Base-by-base conservation (phyloP, 2,329 filamentous ascomycete species). In the Pseudogymnoascus sp. region DNA sequence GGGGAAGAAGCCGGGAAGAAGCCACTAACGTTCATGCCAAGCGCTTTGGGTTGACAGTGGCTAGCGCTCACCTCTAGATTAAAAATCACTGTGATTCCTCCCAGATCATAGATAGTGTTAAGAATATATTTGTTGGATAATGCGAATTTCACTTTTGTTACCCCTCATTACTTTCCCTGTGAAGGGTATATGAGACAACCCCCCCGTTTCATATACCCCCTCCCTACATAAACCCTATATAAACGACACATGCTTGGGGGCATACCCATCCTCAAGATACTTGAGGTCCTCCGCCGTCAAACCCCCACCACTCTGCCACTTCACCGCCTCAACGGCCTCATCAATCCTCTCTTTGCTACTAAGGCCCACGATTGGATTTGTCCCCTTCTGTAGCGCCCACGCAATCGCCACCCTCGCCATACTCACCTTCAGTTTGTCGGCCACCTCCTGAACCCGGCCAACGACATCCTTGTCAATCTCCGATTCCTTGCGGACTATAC, bases 391-490 rank as follows among this genome's bases (percentile, higher is more conserved):
- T 64, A 82, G 64, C 11, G 76, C 74, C 84, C 85, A 87, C 4
- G 83, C 84, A 59, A 82, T 79, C 1, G 83, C 82, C 40, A 87
- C 78, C 64, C 81, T 78, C 47, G 81, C 79, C 84, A 87, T 87
- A 64, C 77, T 82, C 67, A 82, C 78, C 0, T 77, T 79, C 68
- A 80, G 79, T 75, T 83, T 84, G 69, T 80, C 78, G 3, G 83
- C 81, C 42, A 86, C 66, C 69, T 85, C 78, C 72, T 85, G 79
- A 5, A 86, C 81, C 0, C 82, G 77, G 1, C 63, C 63, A 31
- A 71, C 69, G n/a, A 72, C 64, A 10, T 45, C 57, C 61, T 70
- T 68, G 37, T 74, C 73, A 12, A 69, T 71, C 62, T 71, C 69
- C 8, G 66, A 71, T 61, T 70, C 68, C 29, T 65, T 68, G 18